Percentiles rank a stretch among this genome's conserved stretches.
phyloP scores from a whole-genome alignment of 257 asterid species.

The Sherardia arvensis region DNA sequence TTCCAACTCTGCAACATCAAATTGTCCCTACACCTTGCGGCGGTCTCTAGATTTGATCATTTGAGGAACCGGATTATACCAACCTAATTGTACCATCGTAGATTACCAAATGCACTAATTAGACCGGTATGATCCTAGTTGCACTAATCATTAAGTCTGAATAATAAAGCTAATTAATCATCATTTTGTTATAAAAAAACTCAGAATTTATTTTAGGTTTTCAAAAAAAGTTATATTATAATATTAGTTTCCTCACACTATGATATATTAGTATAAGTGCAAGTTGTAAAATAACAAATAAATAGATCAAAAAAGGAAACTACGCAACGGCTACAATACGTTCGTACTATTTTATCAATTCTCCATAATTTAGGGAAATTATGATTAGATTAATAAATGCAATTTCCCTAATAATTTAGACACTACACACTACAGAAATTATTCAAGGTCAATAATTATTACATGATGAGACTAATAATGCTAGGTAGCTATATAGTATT shows the following conservation, averaged over 20 bases:
- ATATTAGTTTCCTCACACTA: too few species aligned
- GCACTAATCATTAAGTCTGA: neutral
- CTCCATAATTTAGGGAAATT: neutral
- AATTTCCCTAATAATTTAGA: neutral
- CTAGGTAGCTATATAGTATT: neutral
- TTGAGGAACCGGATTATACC: neutral
- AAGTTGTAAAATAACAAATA: neutral
- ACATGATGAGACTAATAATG: neutral
- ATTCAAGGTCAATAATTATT: neutral
- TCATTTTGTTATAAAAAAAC: too few species aligned
- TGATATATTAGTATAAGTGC: too few species aligned
- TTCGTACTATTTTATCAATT: neutral
- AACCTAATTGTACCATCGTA: slow-evolving; percentile 9
- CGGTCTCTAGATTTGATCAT: slow-evolving; percentile 1
- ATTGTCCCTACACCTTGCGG: too few species aligned
- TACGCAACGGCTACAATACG: neutral
- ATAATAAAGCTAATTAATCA: neutral
- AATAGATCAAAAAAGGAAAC: neutral
- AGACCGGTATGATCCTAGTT: neutral
- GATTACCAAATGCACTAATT: slow-evolving; percentile 10
- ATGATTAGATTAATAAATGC: neutral
- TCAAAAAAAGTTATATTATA: too few species aligned
- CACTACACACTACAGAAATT: neutral
- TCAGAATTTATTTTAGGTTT: too few species aligned
- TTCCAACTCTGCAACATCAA: too few species aligned